These are phyloP conservation scores for Annona squamosa DNA, from an alignment of 164 flowering plant species.

Conservation along the genomic window DNA sequence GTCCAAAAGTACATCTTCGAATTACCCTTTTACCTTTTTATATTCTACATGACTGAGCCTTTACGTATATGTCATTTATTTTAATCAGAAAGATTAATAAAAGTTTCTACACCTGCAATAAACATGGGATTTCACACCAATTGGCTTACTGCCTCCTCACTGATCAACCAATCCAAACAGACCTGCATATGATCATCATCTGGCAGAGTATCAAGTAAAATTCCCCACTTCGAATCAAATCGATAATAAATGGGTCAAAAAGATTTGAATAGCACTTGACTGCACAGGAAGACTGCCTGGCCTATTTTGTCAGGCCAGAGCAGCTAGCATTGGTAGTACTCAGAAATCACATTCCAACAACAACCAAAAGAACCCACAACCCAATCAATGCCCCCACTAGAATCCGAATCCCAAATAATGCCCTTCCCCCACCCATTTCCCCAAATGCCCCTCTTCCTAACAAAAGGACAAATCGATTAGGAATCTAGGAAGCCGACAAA, in stretches of 20 bases:
- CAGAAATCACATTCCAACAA: constrained; percentile 8
- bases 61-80: no score
- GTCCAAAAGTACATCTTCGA: no score
- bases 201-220: no score
- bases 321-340: background rate
- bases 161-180: no score
- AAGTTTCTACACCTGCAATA: no score
- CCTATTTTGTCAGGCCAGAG: background rate
- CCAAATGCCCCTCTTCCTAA: background rate
- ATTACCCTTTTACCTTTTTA: no score
- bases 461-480: background rate
- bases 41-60: no score
- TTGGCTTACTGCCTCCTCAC: no score
- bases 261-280: constrained; percentile 4
- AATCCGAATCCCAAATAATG: constrained; percentile 4
- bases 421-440: background rate
- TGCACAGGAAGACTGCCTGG: background rate
- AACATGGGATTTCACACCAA: no score
- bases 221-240: background rate
- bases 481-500: background rate
- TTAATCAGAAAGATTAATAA: no score
- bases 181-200: no score
- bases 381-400: constrained; percentile 3
- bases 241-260: background rate
- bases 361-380: constrained; percentile 3